Conservation (phyloP, 2,329 filamentous ascomycete species). For the Cytospora schulzeri region DNA sequence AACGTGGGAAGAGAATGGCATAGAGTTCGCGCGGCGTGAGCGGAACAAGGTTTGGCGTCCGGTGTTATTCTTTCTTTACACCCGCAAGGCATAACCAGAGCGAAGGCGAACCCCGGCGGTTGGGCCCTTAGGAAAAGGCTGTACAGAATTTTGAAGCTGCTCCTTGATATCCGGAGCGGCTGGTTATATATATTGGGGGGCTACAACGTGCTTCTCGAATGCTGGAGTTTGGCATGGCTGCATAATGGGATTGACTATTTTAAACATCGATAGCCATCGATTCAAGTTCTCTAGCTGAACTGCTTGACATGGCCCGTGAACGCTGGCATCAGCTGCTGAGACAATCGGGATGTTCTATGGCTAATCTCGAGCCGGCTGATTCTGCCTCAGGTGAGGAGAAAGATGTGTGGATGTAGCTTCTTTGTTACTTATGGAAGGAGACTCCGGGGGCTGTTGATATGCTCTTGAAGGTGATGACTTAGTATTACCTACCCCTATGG, state of each 20-base stretch:
- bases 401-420: too few relatives aligned
- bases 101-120: not conserved
- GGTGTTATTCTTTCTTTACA: conserved; percentile 3
- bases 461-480: not conserved
- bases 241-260: not conserved
- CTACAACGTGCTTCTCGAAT: not conserved
- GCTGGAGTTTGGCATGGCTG: conserved; percentile 1
- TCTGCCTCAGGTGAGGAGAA: too few relatives aligned
- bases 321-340: too few relatives aligned
- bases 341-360: too few relatives aligned
- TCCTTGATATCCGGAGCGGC: not conserved
- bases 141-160: not conserved
- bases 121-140: not conserved
- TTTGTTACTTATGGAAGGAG: too few relatives aligned
- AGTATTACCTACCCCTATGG: too few relatives aligned
- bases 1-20: conserved; percentile 2
- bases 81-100: not conserved
- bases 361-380: too few relatives aligned
- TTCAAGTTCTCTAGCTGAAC: too few relatives aligned
- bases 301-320: too few relatives aligned
- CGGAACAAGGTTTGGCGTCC: not conserved
- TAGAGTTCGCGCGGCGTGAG: not conserved
- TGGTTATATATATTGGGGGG: not conserved
- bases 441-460: too few relatives aligned
- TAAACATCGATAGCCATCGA: not conserved